Conservation (phyloP, 768 basidiomycete species). For the Agrocybe pediades region DNA sequence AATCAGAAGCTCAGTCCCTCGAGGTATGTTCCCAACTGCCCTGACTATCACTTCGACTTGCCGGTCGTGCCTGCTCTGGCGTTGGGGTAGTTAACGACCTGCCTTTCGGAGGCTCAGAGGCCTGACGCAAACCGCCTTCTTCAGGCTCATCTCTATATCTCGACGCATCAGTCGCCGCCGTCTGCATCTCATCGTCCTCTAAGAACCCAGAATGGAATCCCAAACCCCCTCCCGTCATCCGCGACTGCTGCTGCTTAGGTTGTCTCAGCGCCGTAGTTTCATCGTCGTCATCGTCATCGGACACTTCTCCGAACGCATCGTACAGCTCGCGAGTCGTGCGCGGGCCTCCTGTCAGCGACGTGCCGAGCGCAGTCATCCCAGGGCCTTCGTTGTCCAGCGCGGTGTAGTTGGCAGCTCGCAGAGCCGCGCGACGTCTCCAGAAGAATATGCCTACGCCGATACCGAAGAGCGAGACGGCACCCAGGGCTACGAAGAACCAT, state of each 20-base stretch:
- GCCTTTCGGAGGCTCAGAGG: slow-evolving; percentile 5
- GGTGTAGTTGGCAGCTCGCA: slow-evolving; percentile 52
- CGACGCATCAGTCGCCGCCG: slow-evolving; percentile 32
- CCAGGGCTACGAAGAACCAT: slow-evolving; percentile 91
- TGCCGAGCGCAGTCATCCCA: slow-evolving; percentile 72
- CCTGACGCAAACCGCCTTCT: slow-evolving; percentile 16
- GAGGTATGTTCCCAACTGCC: slow-evolving; percentile 79
- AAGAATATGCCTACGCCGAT: slow-evolving; percentile 74
- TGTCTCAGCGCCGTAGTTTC: slow-evolving; percentile 68
- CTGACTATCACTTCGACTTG: slow-evolving; percentile 48
- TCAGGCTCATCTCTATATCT: slow-evolving; percentile 62
- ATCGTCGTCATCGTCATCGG: slow-evolving; percentile 68
- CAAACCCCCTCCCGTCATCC: slow-evolving; percentile 36
- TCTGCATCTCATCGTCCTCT: slow-evolving; percentile 69
- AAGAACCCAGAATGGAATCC: slow-evolving; percentile 81
- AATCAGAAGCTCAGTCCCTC: slow-evolving; percentile 17
- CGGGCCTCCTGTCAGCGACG: slow-evolving; percentile 35
- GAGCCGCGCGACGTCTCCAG: slow-evolving; percentile 62
- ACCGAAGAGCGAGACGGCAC: slow-evolving; percentile 76
- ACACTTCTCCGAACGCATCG: slow-evolving; percentile 92
- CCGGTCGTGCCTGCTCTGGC: slow-evolving; percentile 31
- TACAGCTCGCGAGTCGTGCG: slow-evolving; percentile 86
- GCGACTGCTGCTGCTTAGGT: slow-evolving; percentile 29
- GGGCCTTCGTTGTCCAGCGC: slow-evolving; percentile 65
- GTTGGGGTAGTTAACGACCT: slow-evolving; percentile 8